Conservation (phyloP, 192 early-diverging fungal genomes). For the Oehlia diaphana region DNA sequence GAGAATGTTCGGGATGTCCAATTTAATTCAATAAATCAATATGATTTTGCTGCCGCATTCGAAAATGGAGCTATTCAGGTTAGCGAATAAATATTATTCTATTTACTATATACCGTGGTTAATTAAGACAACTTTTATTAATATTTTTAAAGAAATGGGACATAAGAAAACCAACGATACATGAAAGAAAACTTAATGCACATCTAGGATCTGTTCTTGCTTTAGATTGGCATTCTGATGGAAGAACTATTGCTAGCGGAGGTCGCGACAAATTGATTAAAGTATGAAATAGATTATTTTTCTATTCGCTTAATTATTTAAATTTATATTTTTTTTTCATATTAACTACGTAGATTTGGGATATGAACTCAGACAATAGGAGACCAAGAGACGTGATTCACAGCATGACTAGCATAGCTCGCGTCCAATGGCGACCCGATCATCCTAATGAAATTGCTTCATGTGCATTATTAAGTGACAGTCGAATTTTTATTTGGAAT, state of each 20-base stretch:
- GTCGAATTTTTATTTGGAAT: constrained; percentile 74
- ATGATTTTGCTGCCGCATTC: constrained; percentile 78
- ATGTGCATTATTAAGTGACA: constrained; percentile 61
- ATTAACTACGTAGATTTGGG: constrained; percentile 58
- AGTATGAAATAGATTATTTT: constrained; percentile 32
- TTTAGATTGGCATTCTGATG: constrained; percentile 76
- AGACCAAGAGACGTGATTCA: constrained; percentile 61
- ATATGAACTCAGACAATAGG: constrained; percentile 62
- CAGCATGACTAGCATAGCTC: constrained; percentile 65
- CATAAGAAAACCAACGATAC: constrained; percentile 60
- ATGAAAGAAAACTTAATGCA: constrained; percentile 66
- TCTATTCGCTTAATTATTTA: background rate
- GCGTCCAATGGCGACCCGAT: constrained; percentile 72
- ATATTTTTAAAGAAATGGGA: constrained; percentile 67
- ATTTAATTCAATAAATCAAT: constrained; percentile 60
- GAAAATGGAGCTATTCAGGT: constrained; percentile 79
- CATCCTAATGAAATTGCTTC: constrained; percentile 70
- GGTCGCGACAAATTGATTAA: constrained; percentile 79
- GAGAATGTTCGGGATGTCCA: constrained; percentile 80
- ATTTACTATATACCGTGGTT: background rate
- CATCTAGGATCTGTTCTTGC: constrained; percentile 73
- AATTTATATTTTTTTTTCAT: background rate
- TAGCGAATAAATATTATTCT: background rate
- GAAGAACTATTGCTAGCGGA: constrained; percentile 69
- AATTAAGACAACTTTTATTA: background rate